A percentile compares a stretch with the other conserved stretches of the same genome.
Evolutionary conservation across 106 monocot genomes (phyloP).

Genomic region (Cymbidium sinense): DNA sequence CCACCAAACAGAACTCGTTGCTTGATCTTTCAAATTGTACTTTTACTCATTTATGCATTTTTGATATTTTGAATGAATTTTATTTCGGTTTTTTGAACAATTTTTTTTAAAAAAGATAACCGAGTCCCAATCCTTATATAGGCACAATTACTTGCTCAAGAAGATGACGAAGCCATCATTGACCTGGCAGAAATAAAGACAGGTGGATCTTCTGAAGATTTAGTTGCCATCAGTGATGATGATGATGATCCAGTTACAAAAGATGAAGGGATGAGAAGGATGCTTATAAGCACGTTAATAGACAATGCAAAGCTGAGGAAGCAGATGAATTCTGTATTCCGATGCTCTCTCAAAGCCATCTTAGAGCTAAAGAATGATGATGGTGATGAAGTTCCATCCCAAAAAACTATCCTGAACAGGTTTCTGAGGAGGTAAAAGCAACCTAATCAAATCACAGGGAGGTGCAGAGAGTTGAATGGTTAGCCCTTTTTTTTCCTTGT

Average conservation of each 20-base stretch:
- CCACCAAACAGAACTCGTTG: no score
- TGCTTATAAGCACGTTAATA: slow-evolving; percentile 46
- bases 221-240: slow-evolving; percentile 25
- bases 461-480: not conserved
- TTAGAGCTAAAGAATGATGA: not conserved
- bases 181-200: slow-evolving; percentile 11
- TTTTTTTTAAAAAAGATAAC: not conserved
- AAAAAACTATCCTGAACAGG: slow-evolving; percentile 1
- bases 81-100: not conserved
- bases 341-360: slow-evolving; percentile 34
- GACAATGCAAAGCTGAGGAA: slow-evolving; percentile 77
- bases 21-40: not conserved
- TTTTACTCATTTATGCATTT: not conserved
- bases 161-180: slow-evolving; percentile 37
- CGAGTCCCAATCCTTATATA: slow-evolving; percentile 7
- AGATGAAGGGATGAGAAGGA: slow-evolving; percentile 53
- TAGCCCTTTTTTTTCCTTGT: not conserved
- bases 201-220: slow-evolving; percentile 14
- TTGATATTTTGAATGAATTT: not conserved
- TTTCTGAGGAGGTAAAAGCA: not conserved
- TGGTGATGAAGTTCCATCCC: not conserved
- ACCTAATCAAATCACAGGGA: not conserved
- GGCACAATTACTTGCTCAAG: slow-evolving; percentile 79
- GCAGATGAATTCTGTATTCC: slow-evolving; percentile 57
- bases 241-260: slow-evolving; percentile 27